These are phyloP conservation scores for Neoscytalidium dimidiatum DNA, from an alignment of 2,329 filamentous ascomycete species.

Conservation along the genomic window DNA sequence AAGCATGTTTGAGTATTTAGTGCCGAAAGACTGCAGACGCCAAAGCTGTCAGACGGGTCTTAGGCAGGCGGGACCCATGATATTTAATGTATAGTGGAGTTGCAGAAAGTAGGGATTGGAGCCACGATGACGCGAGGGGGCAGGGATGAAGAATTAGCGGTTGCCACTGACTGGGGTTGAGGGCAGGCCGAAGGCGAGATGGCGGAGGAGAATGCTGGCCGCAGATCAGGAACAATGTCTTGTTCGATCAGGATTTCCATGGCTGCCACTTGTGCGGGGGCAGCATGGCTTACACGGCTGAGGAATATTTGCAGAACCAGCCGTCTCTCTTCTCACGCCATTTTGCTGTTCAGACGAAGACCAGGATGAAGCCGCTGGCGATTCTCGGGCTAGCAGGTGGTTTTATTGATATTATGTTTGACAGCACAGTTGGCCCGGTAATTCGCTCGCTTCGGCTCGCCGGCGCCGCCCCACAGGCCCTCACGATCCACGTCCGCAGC, in stretches of 20 bases:
- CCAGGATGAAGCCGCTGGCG: not conserved
- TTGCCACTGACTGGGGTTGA: not conserved
- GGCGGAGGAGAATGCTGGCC: not conserved
- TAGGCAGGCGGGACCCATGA: not conserved
- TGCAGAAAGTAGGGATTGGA: constrained; percentile 1
- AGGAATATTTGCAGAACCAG: not conserved
- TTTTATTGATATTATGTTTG: not conserved
- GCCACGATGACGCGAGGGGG: not conserved
- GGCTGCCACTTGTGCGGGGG: not conserved
- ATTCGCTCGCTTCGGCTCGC: not conserved
- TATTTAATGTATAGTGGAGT: not conserved
- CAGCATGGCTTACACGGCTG: no score
- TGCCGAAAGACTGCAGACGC: not conserved
- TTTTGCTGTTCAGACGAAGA: not conserved
- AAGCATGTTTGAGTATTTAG: not conserved
- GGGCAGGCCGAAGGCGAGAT: not conserved
- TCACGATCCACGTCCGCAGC: not conserved
- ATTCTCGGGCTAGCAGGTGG: not conserved
- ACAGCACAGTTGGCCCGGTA: not conserved
- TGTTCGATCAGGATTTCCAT: not conserved
- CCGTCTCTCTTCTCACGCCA: not conserved
- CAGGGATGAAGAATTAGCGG: not conserved
- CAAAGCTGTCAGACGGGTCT: not conserved
- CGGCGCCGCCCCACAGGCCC: no score
- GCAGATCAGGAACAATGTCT: not conserved